These are phyloP conservation scores for Akanthomyces dipterigenus DNA, from an alignment of 2,329 filamentous ascomycete species.

Conservation along the genomic window DNA sequence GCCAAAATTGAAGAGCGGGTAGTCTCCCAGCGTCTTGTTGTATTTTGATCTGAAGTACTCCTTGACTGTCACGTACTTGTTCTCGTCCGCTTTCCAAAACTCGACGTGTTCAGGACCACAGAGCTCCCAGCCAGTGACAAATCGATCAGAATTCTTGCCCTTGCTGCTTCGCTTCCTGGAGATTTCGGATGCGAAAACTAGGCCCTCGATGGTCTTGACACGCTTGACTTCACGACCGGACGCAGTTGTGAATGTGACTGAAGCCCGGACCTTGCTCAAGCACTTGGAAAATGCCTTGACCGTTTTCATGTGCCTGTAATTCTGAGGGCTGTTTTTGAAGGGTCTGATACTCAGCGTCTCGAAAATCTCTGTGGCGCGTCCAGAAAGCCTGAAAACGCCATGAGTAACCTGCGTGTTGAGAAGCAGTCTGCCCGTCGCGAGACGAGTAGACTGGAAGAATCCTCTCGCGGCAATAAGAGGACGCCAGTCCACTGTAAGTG, in stretches of 20 bases:
- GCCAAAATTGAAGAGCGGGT: conserved; percentile 63
- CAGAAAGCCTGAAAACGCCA: conserved; percentile 41
- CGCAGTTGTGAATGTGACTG: conserved; percentile 24
- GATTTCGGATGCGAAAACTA: conserved; percentile 22
- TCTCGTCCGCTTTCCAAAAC: conserved; percentile 25
- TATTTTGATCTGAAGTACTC: conserved; percentile 40
- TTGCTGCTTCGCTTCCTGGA: conserved; percentile 10
- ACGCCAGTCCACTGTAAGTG: conserved; percentile 23
- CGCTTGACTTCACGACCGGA: conserved; percentile 25
- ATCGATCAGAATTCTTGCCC: conserved; percentile 17
- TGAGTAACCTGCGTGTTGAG: conserved; percentile 51
- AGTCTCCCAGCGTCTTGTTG: conserved; percentile 25
- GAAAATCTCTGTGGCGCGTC: conserved; percentile 31
- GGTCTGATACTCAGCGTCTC: conserved; percentile 17
- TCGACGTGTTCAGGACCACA: conserved; percentile 26
- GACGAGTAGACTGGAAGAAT: conserved; percentile 49
- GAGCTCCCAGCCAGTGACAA: conserved; percentile 21
- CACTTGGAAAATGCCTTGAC: conserved; percentile 30
- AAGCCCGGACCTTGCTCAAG: conserved; percentile 32
- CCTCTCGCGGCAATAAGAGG: conserved; percentile 40
- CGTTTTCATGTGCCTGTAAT: conserved; percentile 17
- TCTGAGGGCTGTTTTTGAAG: conserved; percentile 8
- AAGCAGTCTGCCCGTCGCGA: conserved; percentile 46
- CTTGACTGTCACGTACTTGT: conserved; percentile 30
- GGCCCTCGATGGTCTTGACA: conserved; percentile 23